Evolutionary conservation across 192 early-diverging fungal genomes (phyloP).

Genomic region (Podila clonocystis): DNA sequence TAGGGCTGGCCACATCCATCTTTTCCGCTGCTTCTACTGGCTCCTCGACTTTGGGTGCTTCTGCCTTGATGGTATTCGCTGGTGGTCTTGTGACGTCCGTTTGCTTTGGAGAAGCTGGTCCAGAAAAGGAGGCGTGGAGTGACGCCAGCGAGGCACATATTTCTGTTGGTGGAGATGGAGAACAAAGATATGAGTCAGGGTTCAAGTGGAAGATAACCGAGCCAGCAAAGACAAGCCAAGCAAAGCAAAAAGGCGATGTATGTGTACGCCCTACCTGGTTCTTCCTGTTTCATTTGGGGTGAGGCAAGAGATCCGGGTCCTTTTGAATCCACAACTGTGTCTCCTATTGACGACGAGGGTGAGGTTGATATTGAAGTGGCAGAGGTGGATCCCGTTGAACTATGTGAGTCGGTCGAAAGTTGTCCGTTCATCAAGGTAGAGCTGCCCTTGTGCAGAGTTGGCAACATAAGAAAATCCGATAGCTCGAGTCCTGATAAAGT

Average conservation of each 20-base stretch:
- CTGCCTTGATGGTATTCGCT: background rate
- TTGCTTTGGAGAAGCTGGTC: conserved; percentile 7
- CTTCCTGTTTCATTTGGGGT: conserved; percentile 38
- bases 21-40: conserved; percentile 16
- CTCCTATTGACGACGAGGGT: conserved; percentile 40
- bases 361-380: conserved; percentile 40
- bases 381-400: conserved; percentile 32
- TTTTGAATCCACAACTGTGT: conserved; percentile 36
- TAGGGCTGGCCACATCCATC: conserved; percentile 27
- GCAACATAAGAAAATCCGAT: conserved; percentile 26
- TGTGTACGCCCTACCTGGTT: conserved; percentile 28
- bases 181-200: background rate
- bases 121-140: conserved; percentile 21
- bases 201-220: background rate
- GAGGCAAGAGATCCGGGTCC: conserved; percentile 34
- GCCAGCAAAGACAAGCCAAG: background rate
- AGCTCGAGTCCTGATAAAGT: background rate
- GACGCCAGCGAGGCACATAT: conserved; percentile 31
- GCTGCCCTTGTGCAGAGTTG: conserved; percentile 31
- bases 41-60: conserved; percentile 26
- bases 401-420: background rate
- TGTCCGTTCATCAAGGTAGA: conserved; percentile 29
- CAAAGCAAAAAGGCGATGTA: background rate
- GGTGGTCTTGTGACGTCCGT: background rate
- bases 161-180: conserved; percentile 10